Percentiles rank a stretch among this genome's conserved stretches.
These are phyloP conservation scores for Dioscorea alata DNA, from an alignment of 106 monocot genomes.

Conservation along the genomic window DNA sequence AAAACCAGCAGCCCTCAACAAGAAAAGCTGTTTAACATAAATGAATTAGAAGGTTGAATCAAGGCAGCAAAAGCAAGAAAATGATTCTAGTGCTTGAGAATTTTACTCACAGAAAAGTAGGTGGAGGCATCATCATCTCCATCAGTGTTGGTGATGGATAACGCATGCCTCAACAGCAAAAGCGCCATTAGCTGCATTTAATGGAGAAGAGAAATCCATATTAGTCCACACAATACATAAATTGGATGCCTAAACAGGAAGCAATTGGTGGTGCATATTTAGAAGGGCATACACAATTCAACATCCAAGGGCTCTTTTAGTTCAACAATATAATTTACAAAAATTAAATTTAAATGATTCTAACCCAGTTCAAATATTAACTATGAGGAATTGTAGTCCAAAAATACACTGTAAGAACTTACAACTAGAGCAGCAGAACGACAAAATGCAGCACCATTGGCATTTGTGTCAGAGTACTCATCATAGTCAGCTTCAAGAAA, in stretches of 20 bases:
- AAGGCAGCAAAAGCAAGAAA: not conserved
- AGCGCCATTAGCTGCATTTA: conserved; percentile 66
- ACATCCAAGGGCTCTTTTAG: too few species aligned
- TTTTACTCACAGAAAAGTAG: conserved; percentile 57
- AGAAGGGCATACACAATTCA: too few species aligned
- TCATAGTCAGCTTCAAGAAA: conserved; percentile 77
- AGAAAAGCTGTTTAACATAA: conserved; percentile 36
- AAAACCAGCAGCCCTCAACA: conserved; percentile 72
- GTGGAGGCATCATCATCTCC: conserved; percentile 74
- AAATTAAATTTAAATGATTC: too few species aligned
- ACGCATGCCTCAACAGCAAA: conserved; percentile 63
- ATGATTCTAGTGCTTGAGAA: not conserved
- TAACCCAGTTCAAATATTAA: too few species aligned
- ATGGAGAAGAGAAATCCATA: not conserved
- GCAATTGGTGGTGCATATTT: too few species aligned
- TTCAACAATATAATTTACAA: too few species aligned
- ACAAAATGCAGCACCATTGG: conserved; percentile 56
- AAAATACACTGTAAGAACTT: conserved; percentile 9
- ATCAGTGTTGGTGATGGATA: conserved; percentile 49
- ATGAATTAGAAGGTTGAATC: not conserved
- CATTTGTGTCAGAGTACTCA: conserved; percentile 58
- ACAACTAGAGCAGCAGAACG: conserved; percentile 78
- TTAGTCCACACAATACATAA: too few species aligned
- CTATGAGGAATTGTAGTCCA: not conserved
- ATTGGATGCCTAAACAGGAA: too few species aligned